phyloP scores from a whole-genome alignment of 1,284 basidiomycete species.

The Trametes pubescens region DNA sequence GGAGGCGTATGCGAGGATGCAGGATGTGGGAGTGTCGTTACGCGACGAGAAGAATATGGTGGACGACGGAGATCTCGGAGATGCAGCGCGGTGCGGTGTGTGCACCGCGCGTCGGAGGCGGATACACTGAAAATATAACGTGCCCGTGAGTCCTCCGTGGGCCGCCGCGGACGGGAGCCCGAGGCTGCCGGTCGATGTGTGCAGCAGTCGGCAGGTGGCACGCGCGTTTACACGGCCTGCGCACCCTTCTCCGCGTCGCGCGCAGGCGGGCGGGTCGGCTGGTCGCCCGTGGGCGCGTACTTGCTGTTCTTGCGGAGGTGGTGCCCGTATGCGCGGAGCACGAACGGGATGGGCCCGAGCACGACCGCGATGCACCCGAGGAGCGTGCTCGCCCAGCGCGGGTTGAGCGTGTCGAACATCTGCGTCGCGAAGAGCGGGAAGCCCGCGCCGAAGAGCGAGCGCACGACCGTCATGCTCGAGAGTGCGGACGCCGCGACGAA shows the following conservation, averaged over 20 bases:
- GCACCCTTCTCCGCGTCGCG: slow-evolving; percentile 26
- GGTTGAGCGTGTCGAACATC: slow-evolving; percentile 46
- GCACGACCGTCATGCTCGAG: slow-evolving; percentile 47
- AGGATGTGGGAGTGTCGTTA: not conserved
- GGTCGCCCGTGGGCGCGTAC: slow-evolving; percentile 38
- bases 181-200: not conserved
- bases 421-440: slow-evolving; percentile 50
- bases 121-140: slow-evolving; percentile 17
- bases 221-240: slow-evolving; percentile 20
- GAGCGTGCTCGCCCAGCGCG: slow-evolving; percentile 46
- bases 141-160: slow-evolving; percentile 15
- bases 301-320: slow-evolving; percentile 41
- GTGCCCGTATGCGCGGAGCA: slow-evolving; percentile 37
- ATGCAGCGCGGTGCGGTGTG: not conserved
- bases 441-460: slow-evolving; percentile 47
- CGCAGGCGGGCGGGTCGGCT: slow-evolving; percentile 21
- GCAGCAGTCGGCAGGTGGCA: not conserved
- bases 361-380: slow-evolving; percentile 42
- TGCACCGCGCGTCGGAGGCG: slow-evolving; percentile 13
- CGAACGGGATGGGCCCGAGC: slow-evolving; percentile 47
- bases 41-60: not conserved
- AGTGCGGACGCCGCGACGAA: slow-evolving; percentile 50
- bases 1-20: not conserved
- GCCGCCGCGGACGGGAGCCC: not conserved
- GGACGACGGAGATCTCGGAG: not conserved